phyloP scores from a whole-genome alignment of 257 asterid genomes.

The Cordia subcordata region DNA sequence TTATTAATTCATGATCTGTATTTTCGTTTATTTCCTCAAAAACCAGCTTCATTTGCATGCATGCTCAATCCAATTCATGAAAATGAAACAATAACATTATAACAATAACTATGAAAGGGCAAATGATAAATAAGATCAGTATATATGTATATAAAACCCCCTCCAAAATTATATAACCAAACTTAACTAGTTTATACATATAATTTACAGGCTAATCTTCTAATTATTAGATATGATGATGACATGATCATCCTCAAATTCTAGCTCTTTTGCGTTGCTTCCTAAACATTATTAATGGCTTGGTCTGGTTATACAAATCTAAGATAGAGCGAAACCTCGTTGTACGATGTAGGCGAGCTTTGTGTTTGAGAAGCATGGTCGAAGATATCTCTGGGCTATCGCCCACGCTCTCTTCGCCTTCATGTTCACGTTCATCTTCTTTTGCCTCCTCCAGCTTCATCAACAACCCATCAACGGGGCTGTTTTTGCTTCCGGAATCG shows the following conservation, averaged over 20 bases:
- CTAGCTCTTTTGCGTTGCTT: slow-evolving; percentile 21
- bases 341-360: slow-evolving; percentile 22
- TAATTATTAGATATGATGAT: no score
- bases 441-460: neutral
- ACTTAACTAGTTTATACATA: no score
- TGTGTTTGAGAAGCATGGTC: slow-evolving; percentile 4
- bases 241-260: neutral
- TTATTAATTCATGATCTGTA: no score
- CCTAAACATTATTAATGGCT: slow-evolving; percentile 21
- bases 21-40: no score
- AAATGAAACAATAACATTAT: no score
- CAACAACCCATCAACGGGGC: slow-evolving; percentile 1
- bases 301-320: slow-evolving; percentile 37
- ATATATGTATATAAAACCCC: no score
- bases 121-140: no score
- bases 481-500: slow-evolving; percentile 24
- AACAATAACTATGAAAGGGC: no score
- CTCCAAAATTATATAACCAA: no score
- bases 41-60: no score
- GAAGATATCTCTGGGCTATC: slow-evolving; percentile 38
- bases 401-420: neutral
- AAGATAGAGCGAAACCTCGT: slow-evolving; percentile 45
- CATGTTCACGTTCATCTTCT: slow-evolving; percentile 34
- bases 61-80: no score
- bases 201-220: no score